A percentile compares a stretch with the other conserved stretches of the same genome.
These are phyloP conservation scores for Neospora caninum DNA, from an alignment of 169 alveolate species.

Conservation along the genomic window DNA sequence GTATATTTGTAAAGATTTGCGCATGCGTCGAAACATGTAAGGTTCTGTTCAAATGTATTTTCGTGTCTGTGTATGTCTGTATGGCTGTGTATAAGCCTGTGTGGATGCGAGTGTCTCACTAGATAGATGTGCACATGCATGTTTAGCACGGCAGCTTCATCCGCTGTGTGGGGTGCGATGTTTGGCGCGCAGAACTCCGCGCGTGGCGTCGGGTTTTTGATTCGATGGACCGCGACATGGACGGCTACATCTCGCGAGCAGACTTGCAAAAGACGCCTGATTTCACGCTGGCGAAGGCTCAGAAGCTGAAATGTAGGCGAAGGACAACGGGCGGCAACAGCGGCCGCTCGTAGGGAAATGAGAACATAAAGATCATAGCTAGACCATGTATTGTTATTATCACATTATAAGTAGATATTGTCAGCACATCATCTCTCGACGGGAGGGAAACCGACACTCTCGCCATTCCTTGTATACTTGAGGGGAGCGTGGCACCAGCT, in stretches of 20 bases:
- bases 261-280: slow-evolving; percentile 73
- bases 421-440: too few species aligned
- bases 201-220: slow-evolving; percentile 74
- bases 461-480: too few species aligned
- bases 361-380: too few species aligned
- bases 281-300: slow-evolving; percentile 40
- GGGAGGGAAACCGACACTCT: too few species aligned
- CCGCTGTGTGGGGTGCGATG: not conserved
- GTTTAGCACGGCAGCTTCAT: not conserved
- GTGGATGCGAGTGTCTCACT: not conserved
- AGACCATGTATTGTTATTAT: not conserved
- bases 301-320: slow-evolving; percentile 6
- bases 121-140: not conserved
- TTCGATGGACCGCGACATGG: slow-evolving; percentile 72
- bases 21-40: not conserved
- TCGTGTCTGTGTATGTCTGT: too few species aligned
- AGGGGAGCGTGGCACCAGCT: too few species aligned
- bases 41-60: not conserved
- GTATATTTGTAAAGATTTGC: not conserved
- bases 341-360: too few species aligned
- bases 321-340: too few species aligned
- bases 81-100: not conserved
- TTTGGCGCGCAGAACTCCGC: slow-evolving; percentile 49
- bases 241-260: slow-evolving; percentile 75
- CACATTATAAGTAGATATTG: too few species aligned